These are phyloP conservation scores for Salvia miltiorrhiza DNA, from an alignment of 257 asterid species.

Conservation along the genomic window DNA sequence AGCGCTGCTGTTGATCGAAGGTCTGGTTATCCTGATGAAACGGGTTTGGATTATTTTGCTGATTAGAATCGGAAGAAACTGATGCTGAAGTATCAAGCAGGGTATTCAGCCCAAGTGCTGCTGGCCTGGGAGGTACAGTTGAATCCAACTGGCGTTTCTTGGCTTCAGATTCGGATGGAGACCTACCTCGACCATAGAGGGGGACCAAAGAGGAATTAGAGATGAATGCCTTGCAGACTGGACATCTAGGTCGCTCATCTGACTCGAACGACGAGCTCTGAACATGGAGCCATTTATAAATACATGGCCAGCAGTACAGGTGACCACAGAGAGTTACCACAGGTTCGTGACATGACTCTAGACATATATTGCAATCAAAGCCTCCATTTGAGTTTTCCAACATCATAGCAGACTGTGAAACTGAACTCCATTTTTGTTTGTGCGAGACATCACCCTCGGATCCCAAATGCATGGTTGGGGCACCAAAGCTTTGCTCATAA, in stretches of 20 bases:
- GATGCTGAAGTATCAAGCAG: conserved; percentile 31
- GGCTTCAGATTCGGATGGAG: conserved; percentile 47
- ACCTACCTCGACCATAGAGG: conserved; percentile 66
- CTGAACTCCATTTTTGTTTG: conserved; percentile 40
- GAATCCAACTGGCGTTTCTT: conserved; percentile 44
- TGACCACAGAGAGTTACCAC: conserved; percentile 89
- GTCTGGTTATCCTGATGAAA: conserved; percentile 17
- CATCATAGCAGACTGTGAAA: conserved; percentile 28
- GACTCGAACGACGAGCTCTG: conserved; percentile 51
- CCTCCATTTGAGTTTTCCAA: conserved; percentile 50
- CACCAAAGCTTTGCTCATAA: conserved; percentile 38
- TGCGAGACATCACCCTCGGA: conserved; percentile 41
- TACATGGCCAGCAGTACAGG: conserved; percentile 94
- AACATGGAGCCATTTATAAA: conserved; percentile 79
- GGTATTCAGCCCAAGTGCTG: conserved; percentile 38
- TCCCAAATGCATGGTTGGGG: conserved; percentile 32
- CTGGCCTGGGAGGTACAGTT: conserved; percentile 67
- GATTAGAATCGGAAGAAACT: conserved; percentile 28
- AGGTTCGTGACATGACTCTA: conserved; percentile 77
- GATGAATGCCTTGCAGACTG: conserved; percentile 71
- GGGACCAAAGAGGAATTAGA: conserved; percentile 73
- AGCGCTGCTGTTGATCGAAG: conserved; percentile 30
- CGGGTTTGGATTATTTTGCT: conserved; percentile 30
- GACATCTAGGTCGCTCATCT: conserved; percentile 59
- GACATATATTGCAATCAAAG: conserved; percentile 89